A percentile compares a stretch with the other conserved stretches of the same genome.
Evolutionary conservation across 2,329 filamentous ascomycete genomes (phyloP).

Genomic region (Lasiodiplodia sp.): DNA sequence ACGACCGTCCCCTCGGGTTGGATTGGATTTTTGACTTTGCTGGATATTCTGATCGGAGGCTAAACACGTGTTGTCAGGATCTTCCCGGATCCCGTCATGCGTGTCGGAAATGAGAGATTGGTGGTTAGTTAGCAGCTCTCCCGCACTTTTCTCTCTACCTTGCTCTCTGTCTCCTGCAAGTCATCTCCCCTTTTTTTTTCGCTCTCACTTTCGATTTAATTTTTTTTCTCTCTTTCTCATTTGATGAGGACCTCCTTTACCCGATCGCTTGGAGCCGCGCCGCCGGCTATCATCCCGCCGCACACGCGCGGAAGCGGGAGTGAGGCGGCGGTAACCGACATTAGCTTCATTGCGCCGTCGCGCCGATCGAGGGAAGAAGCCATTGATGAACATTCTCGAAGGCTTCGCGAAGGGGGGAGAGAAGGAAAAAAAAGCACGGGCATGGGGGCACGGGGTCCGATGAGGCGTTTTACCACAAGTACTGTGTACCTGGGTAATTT

Average conservation of each 20-base stretch:
- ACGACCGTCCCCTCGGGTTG: neutral
- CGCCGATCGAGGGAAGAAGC: neutral
- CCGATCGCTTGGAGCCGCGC: neutral
- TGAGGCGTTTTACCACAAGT: neutral
- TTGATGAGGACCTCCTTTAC: neutral
- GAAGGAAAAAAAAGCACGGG: conserved; percentile 1
- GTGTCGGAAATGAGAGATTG: neutral
- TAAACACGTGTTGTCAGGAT: neutral
- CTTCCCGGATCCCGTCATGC: neutral
- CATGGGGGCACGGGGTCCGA: neutral
- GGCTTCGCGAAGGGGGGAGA: conserved; percentile 5
- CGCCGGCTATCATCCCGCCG: neutral
- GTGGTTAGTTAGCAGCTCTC: neutral
- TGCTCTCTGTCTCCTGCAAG: neutral
- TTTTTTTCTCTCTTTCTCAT: neutral
- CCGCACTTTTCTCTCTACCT: neutral
- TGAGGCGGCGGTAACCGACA: neutral
- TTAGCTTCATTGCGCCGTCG: neutral
- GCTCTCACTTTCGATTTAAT: neutral
- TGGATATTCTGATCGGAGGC: neutral
- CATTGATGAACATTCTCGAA: conserved; percentile 16
- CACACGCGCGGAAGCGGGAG: neutral
- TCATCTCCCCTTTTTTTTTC: neutral
- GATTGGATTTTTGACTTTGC: neutral
- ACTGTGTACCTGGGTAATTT: neutral